Conservation (phyloP, 208 protist genomes). For the Acanthamoeba quina region DNA sequence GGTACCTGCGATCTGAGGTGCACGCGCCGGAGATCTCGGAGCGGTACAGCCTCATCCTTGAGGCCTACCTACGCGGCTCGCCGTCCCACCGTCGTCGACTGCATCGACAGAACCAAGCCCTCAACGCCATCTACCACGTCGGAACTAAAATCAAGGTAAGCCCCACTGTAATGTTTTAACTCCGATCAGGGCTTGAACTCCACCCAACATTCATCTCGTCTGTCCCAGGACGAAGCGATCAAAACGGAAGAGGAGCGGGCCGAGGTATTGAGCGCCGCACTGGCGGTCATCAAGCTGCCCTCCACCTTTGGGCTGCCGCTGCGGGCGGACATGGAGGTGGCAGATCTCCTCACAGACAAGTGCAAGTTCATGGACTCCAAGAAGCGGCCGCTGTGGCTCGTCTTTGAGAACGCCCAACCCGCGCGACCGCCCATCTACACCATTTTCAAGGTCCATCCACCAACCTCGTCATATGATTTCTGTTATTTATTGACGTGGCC, state of each 20-base stretch:
- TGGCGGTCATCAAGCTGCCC: not conserved
- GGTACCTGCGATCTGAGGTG: constrained; percentile 77
- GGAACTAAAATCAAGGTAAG: not conserved
- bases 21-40: constrained; percentile 81
- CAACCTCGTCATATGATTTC: not conserved
- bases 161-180: not conserved
- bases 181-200: not conserved
- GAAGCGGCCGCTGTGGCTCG: constrained; percentile 87
- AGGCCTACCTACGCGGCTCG: constrained; percentile 85
- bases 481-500: not conserved
- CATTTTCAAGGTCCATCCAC: constrained; percentile 85
- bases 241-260: constrained; percentile 46
- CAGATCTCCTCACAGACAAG: constrained; percentile 76
- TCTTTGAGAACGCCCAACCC: constrained; percentile 86
- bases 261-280: not conserved
- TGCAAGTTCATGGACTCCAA: constrained; percentile 85
- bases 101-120: not conserved
- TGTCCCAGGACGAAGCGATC: not conserved
- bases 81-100: constrained; percentile 70
- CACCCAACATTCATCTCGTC: too few species aligned
- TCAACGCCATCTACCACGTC: not conserved
- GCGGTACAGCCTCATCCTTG: constrained; percentile 87
- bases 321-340: constrained; percentile 69
- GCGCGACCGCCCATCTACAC: constrained; percentile 70
- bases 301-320: constrained; percentile 74